These are phyloP conservation scores for Elaeis guineensis DNA, from an alignment of 176 grass and related monocot species.

Conservation along the genomic window DNA sequence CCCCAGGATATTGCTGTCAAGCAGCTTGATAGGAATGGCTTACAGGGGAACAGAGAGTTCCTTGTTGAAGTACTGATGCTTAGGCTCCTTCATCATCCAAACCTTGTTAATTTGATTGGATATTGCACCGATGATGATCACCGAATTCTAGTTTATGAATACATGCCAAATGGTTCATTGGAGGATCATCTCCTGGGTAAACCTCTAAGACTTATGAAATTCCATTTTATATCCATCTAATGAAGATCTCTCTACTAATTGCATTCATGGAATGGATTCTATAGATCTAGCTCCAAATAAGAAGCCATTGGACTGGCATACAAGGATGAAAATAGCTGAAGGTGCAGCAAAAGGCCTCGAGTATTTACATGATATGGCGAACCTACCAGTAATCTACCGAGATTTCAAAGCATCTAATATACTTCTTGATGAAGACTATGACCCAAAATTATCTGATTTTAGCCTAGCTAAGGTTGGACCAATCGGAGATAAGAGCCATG, in stretches of 20 bases:
- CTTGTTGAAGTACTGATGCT: conserved; percentile 13
- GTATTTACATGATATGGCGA: neutral
- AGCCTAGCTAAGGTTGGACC: conserved; percentile 1
- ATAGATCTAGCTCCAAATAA: neutral
- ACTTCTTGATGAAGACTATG: neutral
- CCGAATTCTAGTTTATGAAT: neutral
- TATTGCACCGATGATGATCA: conserved; percentile 5
- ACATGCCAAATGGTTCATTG: conserved; percentile 3
- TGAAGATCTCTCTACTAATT: too few species aligned
- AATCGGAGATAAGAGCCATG: conserved; percentile 6
- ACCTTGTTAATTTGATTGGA: conserved; percentile 7
- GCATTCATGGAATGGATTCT: too few species aligned
- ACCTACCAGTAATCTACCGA: conserved; percentile 1
- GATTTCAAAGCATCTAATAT: conserved; percentile 16
- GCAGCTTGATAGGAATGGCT: neutral
- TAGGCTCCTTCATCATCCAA: conserved; percentile 1
- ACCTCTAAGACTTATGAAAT: too few species aligned
- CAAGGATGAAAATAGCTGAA: conserved; percentile 5
- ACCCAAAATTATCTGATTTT: conserved; percentile 6
- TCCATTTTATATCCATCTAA: too few species aligned
- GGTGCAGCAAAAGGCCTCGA: conserved; percentile 2
- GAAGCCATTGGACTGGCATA: conserved; percentile 2
- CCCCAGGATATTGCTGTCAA: conserved; percentile 5
- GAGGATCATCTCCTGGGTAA: conserved; percentile 18
- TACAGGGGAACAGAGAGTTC: conserved; percentile 10